Evolutionary conservation across 176 grass and related monocot species (phyloP).

Genomic region (Cenchrus fungigraminus): DNA sequence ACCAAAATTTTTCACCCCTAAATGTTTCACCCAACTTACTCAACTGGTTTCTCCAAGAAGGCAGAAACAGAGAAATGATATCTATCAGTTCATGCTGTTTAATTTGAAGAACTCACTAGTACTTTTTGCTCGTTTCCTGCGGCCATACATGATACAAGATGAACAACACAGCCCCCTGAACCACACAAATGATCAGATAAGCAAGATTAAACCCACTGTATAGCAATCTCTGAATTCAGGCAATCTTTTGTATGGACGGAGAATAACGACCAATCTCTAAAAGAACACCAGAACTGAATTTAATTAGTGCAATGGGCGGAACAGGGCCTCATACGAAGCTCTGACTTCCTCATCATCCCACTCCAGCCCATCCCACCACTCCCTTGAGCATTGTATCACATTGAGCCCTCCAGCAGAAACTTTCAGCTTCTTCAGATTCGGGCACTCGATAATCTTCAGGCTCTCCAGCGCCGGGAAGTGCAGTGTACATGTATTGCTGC

Average conservation of each 20-base stretch:
- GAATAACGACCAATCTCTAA: not conserved
- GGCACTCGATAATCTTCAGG: conserved; percentile 74
- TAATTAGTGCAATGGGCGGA: conserved; percentile 42
- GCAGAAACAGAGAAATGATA: no score
- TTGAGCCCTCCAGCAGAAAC: conserved; percentile 49
- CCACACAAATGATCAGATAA: conserved; percentile 30
- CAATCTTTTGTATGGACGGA: not conserved
- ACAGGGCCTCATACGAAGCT: conserved; percentile 51
- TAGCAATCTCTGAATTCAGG: conserved; percentile 3
- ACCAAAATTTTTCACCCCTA: no score
- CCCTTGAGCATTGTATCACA: conserved; percentile 56
- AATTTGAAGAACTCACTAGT: no score
- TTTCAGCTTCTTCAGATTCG: conserved; percentile 61
- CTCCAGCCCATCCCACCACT: conserved; percentile 70
- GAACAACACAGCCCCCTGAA: conserved; percentile 32
- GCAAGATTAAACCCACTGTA: not conserved
- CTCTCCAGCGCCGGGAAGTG: conserved; percentile 60
- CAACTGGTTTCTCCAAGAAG: no score
- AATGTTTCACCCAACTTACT: no score
- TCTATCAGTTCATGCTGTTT: no score
- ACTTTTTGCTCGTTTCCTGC: no score
- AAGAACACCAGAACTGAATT: conserved; percentile 5
- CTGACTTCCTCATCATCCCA: conserved; percentile 84
- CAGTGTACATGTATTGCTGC: conserved; percentile 47
- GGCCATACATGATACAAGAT: conserved; percentile 10